A percentile compares a stretch with the other conserved stretches of the same genome.
phyloP scores from a whole-genome alignment of 1,284 basidiomycete genomes.

The Melampsora americana region DNA sequence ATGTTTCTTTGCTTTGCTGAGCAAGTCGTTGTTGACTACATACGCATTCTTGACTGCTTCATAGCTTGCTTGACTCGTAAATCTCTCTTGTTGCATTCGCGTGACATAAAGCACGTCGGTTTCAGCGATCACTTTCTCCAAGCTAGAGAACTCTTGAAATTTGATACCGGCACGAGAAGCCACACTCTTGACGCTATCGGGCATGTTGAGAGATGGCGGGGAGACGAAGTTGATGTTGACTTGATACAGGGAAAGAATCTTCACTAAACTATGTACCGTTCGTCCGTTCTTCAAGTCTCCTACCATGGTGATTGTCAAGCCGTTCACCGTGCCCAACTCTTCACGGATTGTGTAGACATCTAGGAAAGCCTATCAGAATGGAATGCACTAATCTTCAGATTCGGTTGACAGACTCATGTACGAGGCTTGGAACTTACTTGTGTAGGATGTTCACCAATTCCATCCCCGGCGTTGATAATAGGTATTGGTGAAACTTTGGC shows the following conservation, averaged over 20 bases:
- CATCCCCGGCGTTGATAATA: conserved; percentile 94
- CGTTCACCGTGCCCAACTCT: conserved; percentile 96
- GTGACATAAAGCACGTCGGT: conserved; percentile 99
- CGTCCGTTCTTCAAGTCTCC: conserved; percentile 98
- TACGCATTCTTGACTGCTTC: conserved; percentile 87
- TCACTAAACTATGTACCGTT: conserved; percentile 93
- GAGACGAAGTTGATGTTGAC: conserved; percentile 95
- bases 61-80: conserved; percentile 78
- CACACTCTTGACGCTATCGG: conserved; percentile 74
- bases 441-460: conserved; percentile 94
- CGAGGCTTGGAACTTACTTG: conserved; percentile 57
- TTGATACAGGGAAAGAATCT: conserved; percentile 74
- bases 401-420: neutral
- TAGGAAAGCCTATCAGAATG: conserved; percentile 65
- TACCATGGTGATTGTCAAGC: conserved; percentile 81
- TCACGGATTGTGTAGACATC: conserved; percentile 97
- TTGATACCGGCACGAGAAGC: conserved; percentile 77
- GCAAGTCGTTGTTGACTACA: conserved; percentile 85
- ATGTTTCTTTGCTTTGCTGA: conserved; percentile 85
- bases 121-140: conserved; percentile 83
- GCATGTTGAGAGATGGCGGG: conserved; percentile 86
- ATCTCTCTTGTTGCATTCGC: conserved; percentile 91
- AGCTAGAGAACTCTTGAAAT: conserved; percentile 74
- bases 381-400: conserved; percentile 6
- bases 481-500: conserved; percentile 95